Evolutionary conservation across 306 rosid species (phyloP).

Genomic region (Lathyrus aphaca): DNA sequence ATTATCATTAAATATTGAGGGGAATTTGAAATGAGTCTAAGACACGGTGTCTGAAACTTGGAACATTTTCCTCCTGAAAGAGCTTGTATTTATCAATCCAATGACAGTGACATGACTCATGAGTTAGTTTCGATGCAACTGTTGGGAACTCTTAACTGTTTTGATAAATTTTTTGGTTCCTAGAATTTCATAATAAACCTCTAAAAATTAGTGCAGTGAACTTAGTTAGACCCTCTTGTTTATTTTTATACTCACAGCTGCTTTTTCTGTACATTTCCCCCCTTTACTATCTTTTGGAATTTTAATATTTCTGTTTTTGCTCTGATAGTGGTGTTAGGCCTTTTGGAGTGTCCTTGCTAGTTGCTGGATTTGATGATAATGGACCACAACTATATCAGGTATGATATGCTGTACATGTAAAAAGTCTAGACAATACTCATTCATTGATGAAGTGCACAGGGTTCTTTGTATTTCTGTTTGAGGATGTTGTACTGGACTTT

Average conservation of each 20-base stretch:
- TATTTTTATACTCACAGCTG: not conserved
- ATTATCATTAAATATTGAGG: not conserved
- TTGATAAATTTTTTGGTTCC: conserved; percentile 6
- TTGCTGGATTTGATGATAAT: conserved; percentile 90
- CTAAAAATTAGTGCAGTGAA: not conserved
- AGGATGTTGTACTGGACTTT: conserved; percentile 6
- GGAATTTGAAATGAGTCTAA: conserved; percentile 5
- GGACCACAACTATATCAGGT: conserved; percentile 98
- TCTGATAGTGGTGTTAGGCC: conserved; percentile 91
- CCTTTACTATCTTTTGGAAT: conserved; percentile 13
- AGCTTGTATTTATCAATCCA: not conserved
- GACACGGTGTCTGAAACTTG: not conserved
- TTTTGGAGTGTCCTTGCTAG: conserved; percentile 90
- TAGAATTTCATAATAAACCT: conserved; percentile 5
- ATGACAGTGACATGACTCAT: not conserved
- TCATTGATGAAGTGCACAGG: not conserved
- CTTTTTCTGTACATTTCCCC: not conserved
- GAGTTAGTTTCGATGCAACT: conserved; percentile 2
- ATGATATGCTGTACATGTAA: conserved; percentile 6
- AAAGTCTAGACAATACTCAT: conserved; percentile 14
- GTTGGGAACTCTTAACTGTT: not conserved
- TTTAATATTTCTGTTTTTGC: conserved; percentile 9
- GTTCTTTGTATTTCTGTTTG: conserved; percentile 25
- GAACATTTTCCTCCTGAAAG: not conserved
- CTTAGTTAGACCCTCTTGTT: conserved; percentile 1